These are phyloP conservation scores for Globisporangium iwayamae DNA, from an alignment of 352 stramenopile species.

Conservation along the genomic window DNA sequence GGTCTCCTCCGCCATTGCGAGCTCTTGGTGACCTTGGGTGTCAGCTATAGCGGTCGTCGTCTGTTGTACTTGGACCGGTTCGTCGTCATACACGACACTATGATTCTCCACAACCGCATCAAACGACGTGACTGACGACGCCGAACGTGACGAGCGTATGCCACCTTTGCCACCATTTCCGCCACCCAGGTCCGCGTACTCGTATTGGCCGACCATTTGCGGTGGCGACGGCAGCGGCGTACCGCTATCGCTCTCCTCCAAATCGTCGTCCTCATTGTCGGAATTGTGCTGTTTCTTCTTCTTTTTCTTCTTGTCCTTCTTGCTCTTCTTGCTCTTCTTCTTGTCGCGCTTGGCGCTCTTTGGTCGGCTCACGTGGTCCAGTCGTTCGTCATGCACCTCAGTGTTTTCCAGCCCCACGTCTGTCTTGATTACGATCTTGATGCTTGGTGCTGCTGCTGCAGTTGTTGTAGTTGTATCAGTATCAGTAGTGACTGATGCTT, in stretches of 20 bases:
- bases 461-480: neutral
- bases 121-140: slow-evolving; percentile 13
- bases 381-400: neutral
- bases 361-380: neutral
- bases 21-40: neutral
- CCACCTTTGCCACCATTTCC: neutral
- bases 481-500: neutral
- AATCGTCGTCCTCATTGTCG: slow-evolving; percentile 46
- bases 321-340: slow-evolving; percentile 51
- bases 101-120: slow-evolving; percentile 1
- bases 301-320: slow-evolving; percentile 49
- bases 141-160: neutral
- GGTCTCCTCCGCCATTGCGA: neutral
- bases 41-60: neutral
- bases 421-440: slow-evolving; percentile 15
- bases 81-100: slow-evolving; percentile 5
- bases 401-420: neutral
- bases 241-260: slow-evolving; percentile 30
- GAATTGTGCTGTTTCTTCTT: slow-evolving; percentile 34
- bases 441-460: neutral
- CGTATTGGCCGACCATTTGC: slow-evolving; percentile 37
- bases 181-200: slow-evolving; percentile 33
- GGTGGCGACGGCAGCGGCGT: slow-evolving; percentile 39
- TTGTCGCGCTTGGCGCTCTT: slow-evolving; percentile 18
- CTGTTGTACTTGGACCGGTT: neutral